Percentiles rank a stretch among this genome's conserved stretches.
Evolutionary conservation across 2,329 filamentous ascomycete genomes (phyloP).

Genomic region (Microthyrium microscopicum): DNA sequence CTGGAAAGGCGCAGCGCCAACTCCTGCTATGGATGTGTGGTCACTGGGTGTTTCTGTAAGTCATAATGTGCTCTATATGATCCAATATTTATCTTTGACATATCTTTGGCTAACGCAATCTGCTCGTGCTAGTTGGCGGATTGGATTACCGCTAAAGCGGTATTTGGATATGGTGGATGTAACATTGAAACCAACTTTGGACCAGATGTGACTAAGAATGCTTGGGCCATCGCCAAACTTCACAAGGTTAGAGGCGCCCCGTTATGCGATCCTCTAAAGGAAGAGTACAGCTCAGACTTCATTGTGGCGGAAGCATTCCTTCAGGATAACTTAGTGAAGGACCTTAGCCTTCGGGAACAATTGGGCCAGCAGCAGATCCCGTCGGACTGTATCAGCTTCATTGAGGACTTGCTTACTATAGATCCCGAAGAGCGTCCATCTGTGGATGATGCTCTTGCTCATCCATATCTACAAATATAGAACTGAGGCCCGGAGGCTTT

Average conservation of each 20-base stretch:
- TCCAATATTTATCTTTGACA: background rate
- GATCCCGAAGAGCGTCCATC: constrained; percentile 2
- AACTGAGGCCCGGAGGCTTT: no score
- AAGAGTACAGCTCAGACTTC: background rate
- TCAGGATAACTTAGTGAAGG: background rate
- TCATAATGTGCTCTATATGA: background rate
- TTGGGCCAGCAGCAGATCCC: background rate
- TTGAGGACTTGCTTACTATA: constrained; percentile 1
- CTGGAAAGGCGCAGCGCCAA: background rate
- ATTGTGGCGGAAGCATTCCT: constrained; percentile 1
- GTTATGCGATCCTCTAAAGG: background rate
- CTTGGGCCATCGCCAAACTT: constrained; percentile 2
- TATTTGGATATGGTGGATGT: constrained; percentile 2
- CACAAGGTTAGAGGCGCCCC: background rate
- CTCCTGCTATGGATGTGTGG: constrained; percentile 2
- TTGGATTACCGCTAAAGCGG: constrained; percentile 2
- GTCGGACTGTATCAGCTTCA: constrained; percentile 3
- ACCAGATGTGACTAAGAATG: background rate
- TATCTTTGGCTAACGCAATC: no score
- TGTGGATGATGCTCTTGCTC: constrained; percentile 1
- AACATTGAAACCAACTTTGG: constrained; percentile 2
- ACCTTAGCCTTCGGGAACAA: constrained; percentile 3
- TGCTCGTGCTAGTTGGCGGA: constrained; percentile 1
- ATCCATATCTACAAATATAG: constrained; percentile 35
- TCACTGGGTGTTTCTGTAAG: constrained; percentile 5